Base-by-base conservation (phyloP, 345 rosid genomes). In the Brassica rapa region DNA sequence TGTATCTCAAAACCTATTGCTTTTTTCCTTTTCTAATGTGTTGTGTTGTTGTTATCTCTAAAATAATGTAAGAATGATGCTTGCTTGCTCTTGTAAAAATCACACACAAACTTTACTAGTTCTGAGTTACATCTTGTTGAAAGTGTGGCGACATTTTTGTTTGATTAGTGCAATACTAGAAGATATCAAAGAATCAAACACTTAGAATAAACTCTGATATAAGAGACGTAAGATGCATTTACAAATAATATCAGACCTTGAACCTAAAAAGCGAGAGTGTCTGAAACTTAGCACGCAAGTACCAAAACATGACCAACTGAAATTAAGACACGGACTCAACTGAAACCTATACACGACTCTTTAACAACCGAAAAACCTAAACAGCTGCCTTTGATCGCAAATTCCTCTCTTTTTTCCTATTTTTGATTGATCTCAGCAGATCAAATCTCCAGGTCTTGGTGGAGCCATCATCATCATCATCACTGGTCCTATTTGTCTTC, bases 1-100 rank as follows among this genome's bases (percentile, higher is more conserved):
- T 82, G 67, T 93, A 83, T 79, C 39, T 78, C 37, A 37, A 19
- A 33, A 12, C 49, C n/a, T 51, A 11, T 16, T 2, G 15, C 35
- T 25, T 19, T 32, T 32, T 32, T 32, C 37, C 7, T 35, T 15
- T 62, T 62, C 15, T 29, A 32, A 32, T 32, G 37, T 67, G 7
- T 46, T 61, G 72, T 71, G 70, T 8, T 37, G 41, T 8, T 43
- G 6, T 6, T 5, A 19, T 3, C 61, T 64, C 15, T 53, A 64
- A 71, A 29, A 37, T 77, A 56, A 71, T 27, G 67, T 39, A 65
- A 70, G 66, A 63, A 59, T 55, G 24, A 65, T 56, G 25, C 41
- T 23, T 41, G 29, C 46, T 32, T 51, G 35, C 10, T 61, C 75
- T 10, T 77, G 41, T 55, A n/a, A 61, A 9, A 46, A 16, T 49